These are phyloP conservation scores for Paramecium primaurelia DNA, from an alignment of 73 alveolate genomes.

Conservation along the genomic window DNA sequence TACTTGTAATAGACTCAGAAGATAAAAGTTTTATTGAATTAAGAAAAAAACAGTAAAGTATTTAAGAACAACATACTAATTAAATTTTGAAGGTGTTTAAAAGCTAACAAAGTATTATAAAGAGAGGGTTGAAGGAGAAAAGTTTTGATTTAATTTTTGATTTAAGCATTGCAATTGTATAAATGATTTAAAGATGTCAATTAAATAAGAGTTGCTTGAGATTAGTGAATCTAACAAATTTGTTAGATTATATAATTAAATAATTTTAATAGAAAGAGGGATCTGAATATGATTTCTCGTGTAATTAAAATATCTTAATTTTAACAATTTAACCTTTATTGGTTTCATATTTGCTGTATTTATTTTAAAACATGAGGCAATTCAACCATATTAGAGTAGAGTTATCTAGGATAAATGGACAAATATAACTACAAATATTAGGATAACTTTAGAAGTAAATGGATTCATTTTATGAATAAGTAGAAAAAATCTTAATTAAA, in stretches of 20 bases:
- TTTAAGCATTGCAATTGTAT: background rate
- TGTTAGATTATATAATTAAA: background rate
- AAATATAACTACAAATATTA: background rate
- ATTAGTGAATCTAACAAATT: background rate
- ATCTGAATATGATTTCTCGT: background rate
- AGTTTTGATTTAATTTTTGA: background rate
- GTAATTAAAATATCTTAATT: background rate
- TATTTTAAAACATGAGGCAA: background rate
- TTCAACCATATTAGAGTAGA: background rate
- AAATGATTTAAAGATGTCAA: background rate
- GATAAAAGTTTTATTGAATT: background rate
- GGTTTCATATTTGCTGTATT: background rate
- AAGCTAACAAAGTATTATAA: background rate
- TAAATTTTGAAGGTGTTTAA: background rate
- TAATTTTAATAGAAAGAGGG: background rate
- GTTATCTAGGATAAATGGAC: background rate
- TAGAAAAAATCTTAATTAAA: background rate
- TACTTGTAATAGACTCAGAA: background rate
- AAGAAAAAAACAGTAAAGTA: background rate
- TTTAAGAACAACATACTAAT: background rate
- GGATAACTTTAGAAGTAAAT: background rate
- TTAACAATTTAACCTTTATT: background rate
- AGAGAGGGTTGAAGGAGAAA: background rate
- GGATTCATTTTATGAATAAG: background rate
- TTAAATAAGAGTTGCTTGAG: background rate